phyloP scores from a whole-genome alignment of 768 basidiomycete genomes.

The Clitopilus hobsonii region DNA sequence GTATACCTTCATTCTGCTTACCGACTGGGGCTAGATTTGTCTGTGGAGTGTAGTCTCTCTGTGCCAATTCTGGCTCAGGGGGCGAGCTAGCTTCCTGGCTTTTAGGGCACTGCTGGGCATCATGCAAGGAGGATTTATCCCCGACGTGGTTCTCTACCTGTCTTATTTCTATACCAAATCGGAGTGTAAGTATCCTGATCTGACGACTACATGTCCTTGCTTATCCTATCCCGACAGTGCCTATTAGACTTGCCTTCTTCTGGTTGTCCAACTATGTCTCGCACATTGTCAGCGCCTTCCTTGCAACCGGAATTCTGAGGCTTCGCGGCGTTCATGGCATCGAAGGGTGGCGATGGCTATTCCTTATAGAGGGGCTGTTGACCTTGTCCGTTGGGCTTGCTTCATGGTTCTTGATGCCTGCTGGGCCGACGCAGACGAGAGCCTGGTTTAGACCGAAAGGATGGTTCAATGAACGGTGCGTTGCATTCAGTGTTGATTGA shows the following conservation, averaged over 20 bases:
- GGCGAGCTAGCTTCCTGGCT: slow-evolving; percentile 48
- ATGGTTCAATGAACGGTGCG: slow-evolving; percentile 60
- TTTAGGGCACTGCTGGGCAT: slow-evolving; percentile 53
- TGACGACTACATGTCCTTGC: neutral
- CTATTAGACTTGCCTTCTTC: slow-evolving; percentile 65
- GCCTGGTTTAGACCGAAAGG: slow-evolving; percentile 55
- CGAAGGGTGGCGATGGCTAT: slow-evolving; percentile 57
- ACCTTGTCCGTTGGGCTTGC: slow-evolving; percentile 46
- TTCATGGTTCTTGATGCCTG: slow-evolving; percentile 56
- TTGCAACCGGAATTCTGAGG: slow-evolving; percentile 58
- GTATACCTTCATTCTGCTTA: too few species aligned
- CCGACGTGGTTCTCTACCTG: slow-evolving; percentile 60
- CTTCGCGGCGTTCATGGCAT: slow-evolving; percentile 48
- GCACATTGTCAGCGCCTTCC: slow-evolving; percentile 53
- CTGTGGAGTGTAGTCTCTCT: slow-evolving; percentile 51
- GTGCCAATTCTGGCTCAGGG: slow-evolving; percentile 56
- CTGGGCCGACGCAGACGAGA: slow-evolving; percentile 62
- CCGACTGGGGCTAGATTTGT: too few species aligned
- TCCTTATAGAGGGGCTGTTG: slow-evolving; percentile 48
- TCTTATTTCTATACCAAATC: slow-evolving; percentile 61
- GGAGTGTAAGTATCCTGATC: slow-evolving; percentile 36
- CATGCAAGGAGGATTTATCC: slow-evolving; percentile 62
- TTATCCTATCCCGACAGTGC: slow-evolving; percentile 30
- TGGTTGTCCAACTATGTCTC: slow-evolving; percentile 59
- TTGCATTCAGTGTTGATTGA: neutral